Percentiles rank a stretch among this genome's conserved stretches.
Conservation (phyloP, 306 rosid genomes). For the Oxytropis ochrocephala region DNA sequence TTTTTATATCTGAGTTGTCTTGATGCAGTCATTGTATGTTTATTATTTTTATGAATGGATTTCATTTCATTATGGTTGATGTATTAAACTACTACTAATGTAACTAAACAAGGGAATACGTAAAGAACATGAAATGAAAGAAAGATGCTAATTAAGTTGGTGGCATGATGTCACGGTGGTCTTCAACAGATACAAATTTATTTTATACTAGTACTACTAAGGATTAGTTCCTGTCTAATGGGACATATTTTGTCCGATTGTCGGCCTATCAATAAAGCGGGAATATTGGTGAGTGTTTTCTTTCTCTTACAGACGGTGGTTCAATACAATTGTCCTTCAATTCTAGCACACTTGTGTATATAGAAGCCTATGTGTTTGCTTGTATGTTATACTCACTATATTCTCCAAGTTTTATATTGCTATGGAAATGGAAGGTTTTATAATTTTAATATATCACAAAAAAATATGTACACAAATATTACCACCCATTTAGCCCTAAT, state of each 20-base stretch:
- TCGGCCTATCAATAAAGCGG: slow-evolving; percentile 92
- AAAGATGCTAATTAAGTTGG: slow-evolving; percentile 15
- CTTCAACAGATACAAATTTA: not conserved
- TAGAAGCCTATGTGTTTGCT: too few relatives aligned
- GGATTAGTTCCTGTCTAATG: slow-evolving; percentile 42
- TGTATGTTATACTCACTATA: too few relatives aligned
- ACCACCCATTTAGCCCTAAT: too few relatives aligned
- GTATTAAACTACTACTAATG: not conserved
- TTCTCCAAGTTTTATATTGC: too few relatives aligned
- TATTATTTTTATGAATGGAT: not conserved
- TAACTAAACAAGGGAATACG: not conserved
- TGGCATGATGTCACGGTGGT: slow-evolving; percentile 25
- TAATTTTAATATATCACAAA: too few relatives aligned
- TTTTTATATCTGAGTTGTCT: slow-evolving; percentile 31
- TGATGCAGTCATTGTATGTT: slow-evolving; percentile 32
- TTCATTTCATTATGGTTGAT: not conserved
- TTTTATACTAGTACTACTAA: not conserved
- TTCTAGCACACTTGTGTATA: not conserved
- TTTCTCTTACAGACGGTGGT: slow-evolving; percentile 11
- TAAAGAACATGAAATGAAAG: slow-evolving; percentile 25
- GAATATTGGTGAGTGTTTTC: slow-evolving; percentile 73
- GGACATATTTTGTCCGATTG: slow-evolving; percentile 85
- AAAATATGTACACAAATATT: too few relatives aligned
- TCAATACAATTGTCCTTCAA: slow-evolving; percentile 2
- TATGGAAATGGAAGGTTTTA: too few relatives aligned